Percentiles rank a stretch among this genome's conserved stretches.
phyloP scores from a whole-genome alignment of 306 rosid genomes.

The Glycine tomentella region DNA sequence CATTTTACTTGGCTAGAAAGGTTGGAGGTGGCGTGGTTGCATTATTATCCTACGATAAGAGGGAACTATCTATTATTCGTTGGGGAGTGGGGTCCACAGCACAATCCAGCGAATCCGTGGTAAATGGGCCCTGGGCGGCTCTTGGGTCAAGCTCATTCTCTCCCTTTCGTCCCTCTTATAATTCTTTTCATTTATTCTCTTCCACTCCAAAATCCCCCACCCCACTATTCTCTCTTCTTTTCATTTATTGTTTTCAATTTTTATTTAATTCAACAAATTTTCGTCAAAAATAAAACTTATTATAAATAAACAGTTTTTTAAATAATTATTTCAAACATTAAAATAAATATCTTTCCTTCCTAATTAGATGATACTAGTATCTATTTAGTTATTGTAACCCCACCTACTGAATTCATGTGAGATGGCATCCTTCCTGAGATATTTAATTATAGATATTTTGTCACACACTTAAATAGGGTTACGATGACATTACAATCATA shows the following conservation, averaged over 20 bases:
- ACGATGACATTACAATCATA: background rate
- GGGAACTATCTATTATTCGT: conserved; percentile 33
- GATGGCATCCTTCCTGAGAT: conserved; percentile 16
- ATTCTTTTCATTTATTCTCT: conserved; percentile 34
- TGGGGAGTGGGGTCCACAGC: conserved; percentile 46
- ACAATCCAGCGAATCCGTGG: conserved; percentile 37
- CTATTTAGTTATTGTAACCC: background rate
- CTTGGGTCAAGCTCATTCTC: conserved; percentile 34
- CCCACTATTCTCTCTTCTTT: background rate
- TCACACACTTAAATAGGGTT: background rate
- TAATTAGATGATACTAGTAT: background rate
- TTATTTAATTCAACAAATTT: too few species aligned
- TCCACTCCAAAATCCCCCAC: background rate
- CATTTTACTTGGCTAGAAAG: conserved; percentile 21
- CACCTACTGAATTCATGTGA: background rate
- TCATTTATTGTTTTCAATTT: too few species aligned
- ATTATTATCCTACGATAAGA: conserved; percentile 34
- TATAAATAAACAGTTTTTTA: background rate
- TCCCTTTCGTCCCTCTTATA: background rate
- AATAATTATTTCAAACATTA: background rate
- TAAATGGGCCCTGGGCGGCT: conserved; percentile 52
- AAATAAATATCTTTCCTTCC: background rate
- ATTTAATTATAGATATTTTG: background rate
- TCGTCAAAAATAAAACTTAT: background rate
- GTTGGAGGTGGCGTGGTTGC: conserved; percentile 26